Conservation (phyloP, 306 rosid species). For the Gastrolobium villosum region DNA sequence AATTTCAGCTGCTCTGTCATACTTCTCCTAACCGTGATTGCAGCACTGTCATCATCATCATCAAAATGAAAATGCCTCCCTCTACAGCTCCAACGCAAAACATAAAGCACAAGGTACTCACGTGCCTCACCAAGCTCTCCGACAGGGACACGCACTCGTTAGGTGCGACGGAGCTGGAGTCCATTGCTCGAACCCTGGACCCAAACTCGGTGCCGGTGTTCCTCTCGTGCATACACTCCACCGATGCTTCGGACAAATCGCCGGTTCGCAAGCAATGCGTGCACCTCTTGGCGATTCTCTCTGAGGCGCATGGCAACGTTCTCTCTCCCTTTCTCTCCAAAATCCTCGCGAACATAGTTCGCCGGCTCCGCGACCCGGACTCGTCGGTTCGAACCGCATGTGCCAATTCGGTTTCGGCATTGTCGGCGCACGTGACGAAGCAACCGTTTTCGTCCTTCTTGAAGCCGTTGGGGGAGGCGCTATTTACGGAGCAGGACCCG, state of each 20-base stretch:
- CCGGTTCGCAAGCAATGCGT: slow-evolving; percentile 80
- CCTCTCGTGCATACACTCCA: slow-evolving; percentile 73
- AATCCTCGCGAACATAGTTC: slow-evolving; percentile 62
- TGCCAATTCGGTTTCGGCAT: slow-evolving; percentile 64
- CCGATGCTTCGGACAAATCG: slow-evolving; percentile 75
- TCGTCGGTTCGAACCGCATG: slow-evolving; percentile 83
- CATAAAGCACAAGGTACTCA: slow-evolving; percentile 72
- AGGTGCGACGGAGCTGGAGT: slow-evolving; percentile 69
- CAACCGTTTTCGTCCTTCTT: slow-evolving; percentile 68
- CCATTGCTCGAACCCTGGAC: slow-evolving; percentile 70
- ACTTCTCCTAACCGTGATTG: not conserved
- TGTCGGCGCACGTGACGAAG: slow-evolving; percentile 62
- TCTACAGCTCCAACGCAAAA: slow-evolving; percentile 51
- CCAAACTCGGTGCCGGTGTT: slow-evolving; percentile 57
- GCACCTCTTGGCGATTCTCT: slow-evolving; percentile 60
- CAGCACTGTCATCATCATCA: not conserved
- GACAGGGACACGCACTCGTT: slow-evolving; percentile 79
- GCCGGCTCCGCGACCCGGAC: slow-evolving; percentile 84
- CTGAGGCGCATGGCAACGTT: slow-evolving; percentile 67
- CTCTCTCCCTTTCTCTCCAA: slow-evolving; percentile 71
- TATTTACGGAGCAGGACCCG: slow-evolving; percentile 82
- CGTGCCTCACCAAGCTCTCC: slow-evolving; percentile 81
- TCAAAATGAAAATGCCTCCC: slow-evolving; percentile 54
- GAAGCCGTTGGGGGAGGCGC: slow-evolving; percentile 73
- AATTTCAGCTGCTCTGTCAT: slow-evolving; percentile 13